Evolutionary conservation across 371 early-diverging fungal species (phyloP).

Genomic region (Apophysomyces sp.): DNA sequence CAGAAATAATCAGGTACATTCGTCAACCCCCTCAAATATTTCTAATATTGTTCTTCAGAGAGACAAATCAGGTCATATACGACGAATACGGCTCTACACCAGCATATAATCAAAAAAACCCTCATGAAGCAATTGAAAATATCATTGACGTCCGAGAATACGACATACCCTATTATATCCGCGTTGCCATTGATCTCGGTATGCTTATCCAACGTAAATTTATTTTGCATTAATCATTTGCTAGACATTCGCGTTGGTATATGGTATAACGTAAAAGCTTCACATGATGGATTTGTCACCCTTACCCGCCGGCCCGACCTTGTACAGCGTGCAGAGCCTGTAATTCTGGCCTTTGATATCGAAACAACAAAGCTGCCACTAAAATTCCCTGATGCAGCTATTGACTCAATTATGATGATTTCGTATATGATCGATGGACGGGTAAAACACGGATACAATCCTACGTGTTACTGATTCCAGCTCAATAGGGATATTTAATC

Average conservation of each 20-base stretch:
- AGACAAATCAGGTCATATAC: constrained; percentile 31
- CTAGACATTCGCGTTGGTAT: constrained; percentile 93
- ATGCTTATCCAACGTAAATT: constrained; percentile 4
- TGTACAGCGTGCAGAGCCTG: constrained; percentile 96
- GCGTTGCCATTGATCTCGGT: constrained; percentile 93
- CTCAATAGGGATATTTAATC: constrained; percentile 88
- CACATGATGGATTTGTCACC: constrained; percentile 53
- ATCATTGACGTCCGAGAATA: constrained; percentile 92
- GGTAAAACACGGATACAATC: too few species aligned
- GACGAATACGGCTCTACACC: constrained; percentile 19
- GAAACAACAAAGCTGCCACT: constrained; percentile 99
- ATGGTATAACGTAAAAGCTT: constrained; percentile 86
- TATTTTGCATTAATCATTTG: not conserved
- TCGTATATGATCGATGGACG: constrained; percentile 98
- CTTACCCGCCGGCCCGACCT: constrained; percentile 76
- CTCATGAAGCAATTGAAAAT: constrained; percentile 48
- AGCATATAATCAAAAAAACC: constrained; percentile 34
- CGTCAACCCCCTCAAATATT: not conserved
- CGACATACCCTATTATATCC: constrained; percentile 92
- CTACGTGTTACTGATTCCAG: constrained; percentile 9
- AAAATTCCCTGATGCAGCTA: constrained; percentile 96
- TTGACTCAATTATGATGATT: constrained; percentile 99
- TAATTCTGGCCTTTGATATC: constrained; percentile 98
- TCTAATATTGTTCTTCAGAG: constrained; percentile 9
- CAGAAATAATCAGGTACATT: constrained; percentile 50